Evolutionary conservation across 2,329 filamentous ascomycete species (phyloP), one percentile per base, ranked within the genome.

Genomic region (Ascocoryne sarcoides): DNA sequence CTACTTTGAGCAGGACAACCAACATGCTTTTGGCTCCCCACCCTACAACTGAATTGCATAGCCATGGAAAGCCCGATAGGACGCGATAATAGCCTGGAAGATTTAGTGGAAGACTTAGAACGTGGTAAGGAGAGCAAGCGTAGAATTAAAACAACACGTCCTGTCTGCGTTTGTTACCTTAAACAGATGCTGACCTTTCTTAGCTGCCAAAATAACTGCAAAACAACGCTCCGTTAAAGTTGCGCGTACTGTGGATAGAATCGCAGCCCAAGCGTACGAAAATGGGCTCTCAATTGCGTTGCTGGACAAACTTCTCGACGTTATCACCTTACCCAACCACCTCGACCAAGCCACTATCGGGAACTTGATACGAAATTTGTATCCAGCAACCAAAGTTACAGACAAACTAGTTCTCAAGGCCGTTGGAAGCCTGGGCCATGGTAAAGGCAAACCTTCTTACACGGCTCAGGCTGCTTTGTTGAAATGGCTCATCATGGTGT

Each of bases 401-500:
- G 67, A 73, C 23, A 67, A 75, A 41, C 60, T 78, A 30, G 66
- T 84, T 36, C 67, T 85, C 36, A 78, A 74, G 43, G 64, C 89
- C 8, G 71, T 92, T 16, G 80, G 79, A 38, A 76, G 75, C 35
- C 69, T 94, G n/a, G 85, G 87, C 3, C 81, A 87, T 54, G 85
- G 84, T 53, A 76, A 78, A 57, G 70, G 76, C 40, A 93, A 89
- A 59, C 82, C 86, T 10, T 76, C 81, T 10, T 69, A 84, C 32
- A 68, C 72, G 32, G 75, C 84, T 1, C 86, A 94, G 62, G 74
- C 73, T 18, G 67, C 78, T 31, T 67, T 93, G 37, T 63, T 93
- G 46, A 80, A 76, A 62, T 94, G 87, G 87, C 67, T 93, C 36
- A 72, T 87, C 42, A 76, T 85, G 62, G 73, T 86, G 3, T 79